Evolutionary conservation across 495 filamentous ascomycete genomes (phyloP).

Genomic region (Neurospora sp.): DNA sequence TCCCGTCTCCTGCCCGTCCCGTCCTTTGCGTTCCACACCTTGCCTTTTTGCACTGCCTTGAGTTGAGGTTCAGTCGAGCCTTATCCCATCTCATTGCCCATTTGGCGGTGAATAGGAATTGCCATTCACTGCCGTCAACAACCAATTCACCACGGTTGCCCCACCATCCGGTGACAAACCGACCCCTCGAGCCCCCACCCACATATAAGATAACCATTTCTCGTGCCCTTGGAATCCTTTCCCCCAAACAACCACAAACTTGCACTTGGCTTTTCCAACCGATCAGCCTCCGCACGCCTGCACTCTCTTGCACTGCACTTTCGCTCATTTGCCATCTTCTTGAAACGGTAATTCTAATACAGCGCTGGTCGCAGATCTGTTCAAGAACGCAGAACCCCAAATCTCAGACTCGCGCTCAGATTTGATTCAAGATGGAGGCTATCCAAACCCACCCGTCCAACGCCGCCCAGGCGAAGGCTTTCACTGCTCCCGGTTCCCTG

Average conservation of each 20-base stretch:
- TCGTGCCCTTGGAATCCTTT: background rate
- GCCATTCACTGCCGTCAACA: background rate
- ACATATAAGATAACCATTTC: background rate
- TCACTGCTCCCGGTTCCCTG: conserved; percentile 78
- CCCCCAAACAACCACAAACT: background rate
- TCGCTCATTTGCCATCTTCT: background rate
- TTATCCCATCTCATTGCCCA: background rate
- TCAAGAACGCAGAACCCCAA: conserved; percentile 5
- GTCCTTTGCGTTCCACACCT: background rate
- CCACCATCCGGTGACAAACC: background rate
- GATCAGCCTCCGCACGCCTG: background rate
- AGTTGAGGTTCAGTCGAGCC: background rate
- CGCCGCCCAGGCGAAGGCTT: conserved; percentile 82
- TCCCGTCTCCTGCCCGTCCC: background rate
- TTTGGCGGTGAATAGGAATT: background rate
- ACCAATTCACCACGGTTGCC: background rate
- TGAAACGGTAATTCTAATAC: background rate
- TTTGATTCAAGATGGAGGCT: conserved; percentile 57
- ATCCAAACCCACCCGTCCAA: conserved; percentile 84
- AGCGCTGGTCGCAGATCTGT: conserved; percentile 12
- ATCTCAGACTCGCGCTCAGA: conserved; percentile 8
- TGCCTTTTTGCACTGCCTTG: background rate
- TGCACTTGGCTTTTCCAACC: background rate
- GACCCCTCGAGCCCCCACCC: background rate
- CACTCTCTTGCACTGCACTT: background rate